phyloP scores from a whole-genome alignment of 192 early-diverging fungal genomes.

The Rhizoclosmatium globosum region DNA sequence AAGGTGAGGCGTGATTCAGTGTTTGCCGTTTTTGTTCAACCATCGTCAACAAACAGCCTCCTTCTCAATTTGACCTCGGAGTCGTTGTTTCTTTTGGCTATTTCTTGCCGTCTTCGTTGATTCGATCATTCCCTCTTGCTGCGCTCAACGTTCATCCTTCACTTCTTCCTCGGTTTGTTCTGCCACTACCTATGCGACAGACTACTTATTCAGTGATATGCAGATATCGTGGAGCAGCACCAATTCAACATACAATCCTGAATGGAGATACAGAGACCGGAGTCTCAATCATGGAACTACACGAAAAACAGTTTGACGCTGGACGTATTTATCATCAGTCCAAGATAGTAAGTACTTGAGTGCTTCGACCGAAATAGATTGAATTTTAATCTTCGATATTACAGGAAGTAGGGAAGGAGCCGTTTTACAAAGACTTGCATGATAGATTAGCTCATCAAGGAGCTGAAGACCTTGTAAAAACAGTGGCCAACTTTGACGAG shows the following conservation, averaged over 20 bases:
- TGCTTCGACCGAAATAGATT: background rate
- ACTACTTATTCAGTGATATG: background rate
- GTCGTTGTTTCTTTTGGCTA: conserved; percentile 95
- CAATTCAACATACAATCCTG: conserved; percentile 85
- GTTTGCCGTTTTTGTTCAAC: no score
- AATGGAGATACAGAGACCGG: conserved; percentile 78
- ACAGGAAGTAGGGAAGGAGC: conserved; percentile 40
- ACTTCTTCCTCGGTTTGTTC: conserved; percentile 78
- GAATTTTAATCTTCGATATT: no score
- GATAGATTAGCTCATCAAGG: conserved; percentile 64
- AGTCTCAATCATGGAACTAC: conserved; percentile 87
- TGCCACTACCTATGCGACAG: background rate
- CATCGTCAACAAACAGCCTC: background rate
- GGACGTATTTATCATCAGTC: conserved; percentile 82
- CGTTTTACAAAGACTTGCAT: conserved; percentile 38
- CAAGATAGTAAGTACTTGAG: conserved; percentile 53
- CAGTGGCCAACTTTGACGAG: conserved; percentile 66
- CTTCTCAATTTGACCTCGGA: conserved; percentile 78
- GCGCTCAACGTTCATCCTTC: conserved; percentile 95
- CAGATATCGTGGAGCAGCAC: conserved; percentile 88
- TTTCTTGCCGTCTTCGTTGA: conserved; percentile 80
- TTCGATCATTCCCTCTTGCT: conserved; percentile 69
- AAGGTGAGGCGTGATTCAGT: conserved; percentile 36
- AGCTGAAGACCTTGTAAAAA: conserved; percentile 66
- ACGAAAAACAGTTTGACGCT: conserved; percentile 81